Percentiles rank a stretch among this genome's conserved stretches.
These are phyloP conservation scores for Trifolium repens DNA, from an alignment of 306 rosid species.

Conservation along the genomic window DNA sequence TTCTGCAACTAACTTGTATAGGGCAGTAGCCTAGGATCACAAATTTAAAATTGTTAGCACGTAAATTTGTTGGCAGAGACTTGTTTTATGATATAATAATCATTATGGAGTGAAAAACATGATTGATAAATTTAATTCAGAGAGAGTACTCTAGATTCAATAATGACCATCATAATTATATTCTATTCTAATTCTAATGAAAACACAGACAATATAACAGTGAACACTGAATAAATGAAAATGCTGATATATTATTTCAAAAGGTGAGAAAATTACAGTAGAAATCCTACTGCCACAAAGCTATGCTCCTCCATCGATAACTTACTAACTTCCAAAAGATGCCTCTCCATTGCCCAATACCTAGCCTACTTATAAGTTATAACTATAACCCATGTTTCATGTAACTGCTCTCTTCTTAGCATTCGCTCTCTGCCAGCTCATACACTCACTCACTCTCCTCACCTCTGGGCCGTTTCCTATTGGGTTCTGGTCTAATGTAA, in stretches of 20 bases:
- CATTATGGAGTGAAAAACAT: slow-evolving; percentile 10
- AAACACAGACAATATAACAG: neutral
- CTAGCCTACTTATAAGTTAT: neutral
- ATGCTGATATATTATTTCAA: neutral
- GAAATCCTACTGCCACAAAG: neutral
- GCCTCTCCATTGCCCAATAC: slow-evolving; percentile 1
- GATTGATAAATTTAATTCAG: slow-evolving; percentile 18
- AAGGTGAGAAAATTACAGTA: neutral
- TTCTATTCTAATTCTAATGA: neutral
- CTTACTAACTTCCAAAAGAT: slow-evolving; percentile 3
- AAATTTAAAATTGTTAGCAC: slow-evolving; percentile 33
- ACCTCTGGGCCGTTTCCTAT: neutral
- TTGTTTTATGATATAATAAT: neutral
- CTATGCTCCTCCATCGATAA: neutral
- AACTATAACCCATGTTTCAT: neutral
- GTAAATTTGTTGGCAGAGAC: neutral
- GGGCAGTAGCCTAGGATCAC: slow-evolving; percentile 77
- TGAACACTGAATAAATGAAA: neutral
- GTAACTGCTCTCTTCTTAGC: slow-evolving; percentile 3
- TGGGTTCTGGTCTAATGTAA: neutral
- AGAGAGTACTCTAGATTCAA: slow-evolving; percentile 24
- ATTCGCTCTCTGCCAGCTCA: slow-evolving; percentile 14
- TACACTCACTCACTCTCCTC: neutral
- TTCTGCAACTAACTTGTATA: slow-evolving; percentile 94
- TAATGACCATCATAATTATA: neutral